A percentile compares a stretch with the other conserved stretches of the same genome.
These are phyloP conservation scores for Tetrahymena borealis DNA, from an alignment of 73 alveolate species.

Conservation along the genomic window DNA sequence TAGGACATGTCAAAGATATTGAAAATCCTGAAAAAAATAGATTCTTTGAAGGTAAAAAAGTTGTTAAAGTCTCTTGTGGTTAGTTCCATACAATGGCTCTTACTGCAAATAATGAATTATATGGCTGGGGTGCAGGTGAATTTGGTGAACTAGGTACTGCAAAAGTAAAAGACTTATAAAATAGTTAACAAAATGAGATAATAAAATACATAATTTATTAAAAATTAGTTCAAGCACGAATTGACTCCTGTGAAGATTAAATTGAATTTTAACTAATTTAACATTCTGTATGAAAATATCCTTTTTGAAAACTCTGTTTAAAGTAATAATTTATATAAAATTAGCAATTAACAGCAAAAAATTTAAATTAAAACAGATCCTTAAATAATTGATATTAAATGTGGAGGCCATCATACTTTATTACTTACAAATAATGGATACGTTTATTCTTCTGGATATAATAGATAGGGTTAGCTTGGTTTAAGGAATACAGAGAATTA, in stretches of 20 bases:
- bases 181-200: conserved; percentile 53
- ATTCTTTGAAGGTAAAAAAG: conserved; percentile 52
- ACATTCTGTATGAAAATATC: conserved; percentile 11
- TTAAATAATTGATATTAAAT: conserved; percentile 61
- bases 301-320: neutral
- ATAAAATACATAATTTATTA: conserved; percentile 58
- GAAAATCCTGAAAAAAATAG: conserved; percentile 72
- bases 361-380: conserved; percentile 8
- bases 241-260: conserved; percentile 31
- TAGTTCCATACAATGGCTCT: conserved; percentile 92
- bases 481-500: conserved; percentile 78
- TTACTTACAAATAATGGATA: conserved; percentile 79
- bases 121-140: conserved; percentile 88
- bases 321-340: conserved; percentile 1
- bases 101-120: conserved; percentile 78
- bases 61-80: conserved; percentile 81
- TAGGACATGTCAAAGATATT: conserved; percentile 78
- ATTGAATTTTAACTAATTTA: conserved; percentile 17
- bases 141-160: conserved; percentile 97
- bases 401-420: conserved; percentile 95
- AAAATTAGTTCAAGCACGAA: conserved; percentile 44
- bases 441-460: conserved; percentile 93
- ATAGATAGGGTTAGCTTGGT: conserved; percentile 93
- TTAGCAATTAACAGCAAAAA: neutral
- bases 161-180: conserved; percentile 44